Evolutionary conservation across 192 early-diverging fungal species (phyloP).

Genomic region (Backusella tarrabulga): DNA sequence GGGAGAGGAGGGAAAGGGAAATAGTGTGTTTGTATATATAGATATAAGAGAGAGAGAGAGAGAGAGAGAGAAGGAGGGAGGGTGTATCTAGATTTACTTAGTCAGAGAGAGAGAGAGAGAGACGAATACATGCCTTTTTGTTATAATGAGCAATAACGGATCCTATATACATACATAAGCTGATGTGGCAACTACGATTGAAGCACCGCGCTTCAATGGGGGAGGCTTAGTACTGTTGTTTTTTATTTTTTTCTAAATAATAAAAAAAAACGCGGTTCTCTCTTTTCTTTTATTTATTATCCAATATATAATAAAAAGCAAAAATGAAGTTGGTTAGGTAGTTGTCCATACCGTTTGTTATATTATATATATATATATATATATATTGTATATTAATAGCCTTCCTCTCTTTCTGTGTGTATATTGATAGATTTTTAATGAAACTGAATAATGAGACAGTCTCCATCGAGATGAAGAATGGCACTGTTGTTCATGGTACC

Average conservation of each 20-base stretch:
- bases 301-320: background rate
- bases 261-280: background rate
- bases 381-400: background rate
- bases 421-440: conserved; percentile 84
- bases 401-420: background rate
- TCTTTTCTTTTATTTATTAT: background rate
- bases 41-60: too few species aligned
- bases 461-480: conserved; percentile 98
- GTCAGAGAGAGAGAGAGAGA: too few species aligned
- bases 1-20: too few species aligned
- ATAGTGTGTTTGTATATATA: too few species aligned
- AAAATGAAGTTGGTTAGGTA: conserved; percentile 22
- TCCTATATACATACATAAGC: background rate
- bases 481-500: conserved; percentile 95
- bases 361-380: background rate
- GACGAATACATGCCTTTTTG: too few species aligned
- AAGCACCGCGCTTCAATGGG: background rate
- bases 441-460: conserved; percentile 97
- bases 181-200: background rate
- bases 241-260: background rate
- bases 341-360: background rate
- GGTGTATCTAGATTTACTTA: too few species aligned
- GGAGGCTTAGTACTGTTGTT: background rate
- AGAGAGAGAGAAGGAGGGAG: too few species aligned
- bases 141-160: too few species aligned